Evolutionary conservation across 768 basidiomycete genomes (phyloP).

Genomic region (Xerocomellus dryophilus): DNA sequence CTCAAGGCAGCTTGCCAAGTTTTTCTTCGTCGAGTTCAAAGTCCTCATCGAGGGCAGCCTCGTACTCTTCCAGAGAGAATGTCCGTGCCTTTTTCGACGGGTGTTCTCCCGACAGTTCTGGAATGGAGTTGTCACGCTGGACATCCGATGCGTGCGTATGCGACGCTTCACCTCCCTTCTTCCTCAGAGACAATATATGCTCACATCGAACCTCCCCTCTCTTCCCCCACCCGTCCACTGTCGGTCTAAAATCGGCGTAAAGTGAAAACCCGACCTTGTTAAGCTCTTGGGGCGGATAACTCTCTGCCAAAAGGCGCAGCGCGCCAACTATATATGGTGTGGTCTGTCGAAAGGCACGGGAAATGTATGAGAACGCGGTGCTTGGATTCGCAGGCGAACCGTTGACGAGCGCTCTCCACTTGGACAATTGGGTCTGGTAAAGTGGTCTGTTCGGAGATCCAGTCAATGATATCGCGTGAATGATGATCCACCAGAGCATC

Average conservation of each 20-base stretch:
- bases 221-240: conserved; percentile 80
- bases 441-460: conserved; percentile 56
- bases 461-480: background rate
- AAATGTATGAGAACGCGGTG: conserved; percentile 81
- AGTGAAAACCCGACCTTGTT: conserved; percentile 69
- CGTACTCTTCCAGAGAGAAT: conserved; percentile 50
- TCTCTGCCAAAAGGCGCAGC: conserved; percentile 62
- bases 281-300: conserved; percentile 55
- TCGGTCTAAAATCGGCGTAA: conserved; percentile 86
- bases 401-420: conserved; percentile 82
- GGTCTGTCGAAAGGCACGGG: conserved; percentile 75
- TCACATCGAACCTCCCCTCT: conserved; percentile 69
- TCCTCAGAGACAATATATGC: conserved; percentile 61
- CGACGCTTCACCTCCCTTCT: conserved; percentile 21
- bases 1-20: conserved; percentile 23
- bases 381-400: conserved; percentile 68
- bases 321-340: conserved; percentile 76
- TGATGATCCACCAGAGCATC: background rate
- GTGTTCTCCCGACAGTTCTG: conserved; percentile 21
- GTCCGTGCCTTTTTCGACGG: conserved; percentile 41
- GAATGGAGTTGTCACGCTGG: background rate
- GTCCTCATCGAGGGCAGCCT: conserved; percentile 48
- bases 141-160: conserved; percentile 11
- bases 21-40: conserved; percentile 45
- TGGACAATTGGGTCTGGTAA: conserved; percentile 60